These are phyloP conservation scores for Seiridium unicorne DNA, from an alignment of 2,329 filamentous ascomycete species.

Conservation along the genomic window DNA sequence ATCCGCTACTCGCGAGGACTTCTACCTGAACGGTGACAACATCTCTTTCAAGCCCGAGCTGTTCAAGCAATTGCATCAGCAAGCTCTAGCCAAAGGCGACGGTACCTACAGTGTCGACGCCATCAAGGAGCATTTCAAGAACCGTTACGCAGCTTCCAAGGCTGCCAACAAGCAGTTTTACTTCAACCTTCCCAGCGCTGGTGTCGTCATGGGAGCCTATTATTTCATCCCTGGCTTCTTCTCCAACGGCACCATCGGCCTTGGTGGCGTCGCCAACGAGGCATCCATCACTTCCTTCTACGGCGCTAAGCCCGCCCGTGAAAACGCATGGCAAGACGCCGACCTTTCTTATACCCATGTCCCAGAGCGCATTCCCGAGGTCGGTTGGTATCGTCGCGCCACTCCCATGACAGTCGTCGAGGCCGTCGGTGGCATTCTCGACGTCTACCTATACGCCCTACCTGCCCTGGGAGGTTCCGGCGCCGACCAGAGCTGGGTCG, in stretches of 20 bases:
- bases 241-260: slow-evolving; percentile 14
- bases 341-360: slow-evolving; percentile 12
- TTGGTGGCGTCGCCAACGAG: slow-evolving; percentile 15
- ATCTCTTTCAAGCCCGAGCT: slow-evolving; percentile 18
- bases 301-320: slow-evolving; percentile 12
- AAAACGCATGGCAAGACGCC: slow-evolving; percentile 9
- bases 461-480: slow-evolving; percentile 12
- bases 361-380: slow-evolving; percentile 13
- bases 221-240: slow-evolving; percentile 16
- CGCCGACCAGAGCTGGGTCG: slow-evolving; percentile 11
- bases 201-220: slow-evolving; percentile 13
- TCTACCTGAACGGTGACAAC: slow-evolving; percentile 15
- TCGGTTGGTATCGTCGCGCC: slow-evolving; percentile 12
- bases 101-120: slow-evolving; percentile 13
- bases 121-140: slow-evolving; percentile 14
- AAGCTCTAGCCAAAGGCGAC: slow-evolving; percentile 13
- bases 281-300: slow-evolving; percentile 16
- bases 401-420: slow-evolving; percentile 13
- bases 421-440: slow-evolving; percentile 10
- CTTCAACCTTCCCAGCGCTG: slow-evolving; percentile 14
- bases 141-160: slow-evolving; percentile 12
- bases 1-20: slow-evolving; percentile 17
- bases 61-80: slow-evolving; percentile 16
- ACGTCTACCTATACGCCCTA: slow-evolving; percentile 13
- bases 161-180: slow-evolving; percentile 14